Evolutionary conservation across 257 asterid genomes (phyloP), one percentile per base, ranked within the genome.

Genomic region (Solanum virginianum): DNA sequence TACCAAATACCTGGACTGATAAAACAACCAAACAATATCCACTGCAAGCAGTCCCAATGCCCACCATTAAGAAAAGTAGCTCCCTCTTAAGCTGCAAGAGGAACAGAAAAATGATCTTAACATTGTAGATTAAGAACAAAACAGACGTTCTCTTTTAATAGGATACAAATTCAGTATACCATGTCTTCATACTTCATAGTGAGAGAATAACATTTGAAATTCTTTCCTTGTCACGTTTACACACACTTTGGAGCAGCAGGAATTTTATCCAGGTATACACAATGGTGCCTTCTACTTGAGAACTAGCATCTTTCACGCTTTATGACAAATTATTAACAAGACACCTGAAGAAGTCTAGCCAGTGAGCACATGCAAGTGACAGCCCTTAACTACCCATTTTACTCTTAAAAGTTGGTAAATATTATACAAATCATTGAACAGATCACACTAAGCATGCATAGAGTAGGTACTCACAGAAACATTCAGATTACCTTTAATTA

Each of bases 11-110:
- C 99, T 97, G 92, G 60, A 89, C 84, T 7, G 99, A 97, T 71
- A 97, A 93, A 80, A 90, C 91, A 80, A 91, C 84, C 13, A 95
- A 94, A 87, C 99, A 97, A 89, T 97, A 97, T 87, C 98, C 99
- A 83, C 91, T 91, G 81, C 99, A 97, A 39, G 94, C 97, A 84
- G 97, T 88, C 89, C 99, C 99, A 65, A 97, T 89, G 45, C 92
- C 92, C 88, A 92, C 94, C 1, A 98, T 97, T 87, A 95, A 86
- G 71, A 93, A 92, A 51, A 95, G 90, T 85, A 95, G 89, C 88
- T 97, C 99, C 89, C 94, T 93, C 91, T 95, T 97, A 65, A 97
- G 97, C 99, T 97, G 96, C 90, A 92, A 85, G 39, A 41, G 51
- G 80, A 68, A 83, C 75, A 7, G 41, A 84, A 49, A 68, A 77